These are phyloP conservation scores for Lecanicillium sp. DNA, from an alignment of 2,329 filamentous ascomycete species.

Conservation along the genomic window DNA sequence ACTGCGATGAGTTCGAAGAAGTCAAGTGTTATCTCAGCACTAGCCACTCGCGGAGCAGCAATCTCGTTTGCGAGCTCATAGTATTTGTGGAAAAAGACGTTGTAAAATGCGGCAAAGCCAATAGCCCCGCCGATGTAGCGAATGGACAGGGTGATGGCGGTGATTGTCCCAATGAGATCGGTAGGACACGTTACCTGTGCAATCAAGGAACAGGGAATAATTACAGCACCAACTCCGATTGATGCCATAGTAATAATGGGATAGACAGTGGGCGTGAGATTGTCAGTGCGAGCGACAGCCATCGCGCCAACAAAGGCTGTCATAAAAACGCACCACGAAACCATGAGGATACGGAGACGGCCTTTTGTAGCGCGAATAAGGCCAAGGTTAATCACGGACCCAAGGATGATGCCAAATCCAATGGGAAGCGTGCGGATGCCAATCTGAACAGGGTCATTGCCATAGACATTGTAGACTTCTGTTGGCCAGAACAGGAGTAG, in stretches of 20 bases:
- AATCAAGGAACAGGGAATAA: constrained; percentile 44
- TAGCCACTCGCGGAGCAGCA: background rate
- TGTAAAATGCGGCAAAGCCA: constrained; percentile 53
- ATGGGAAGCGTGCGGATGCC: constrained; percentile 60
- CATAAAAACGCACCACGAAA: constrained; percentile 37
- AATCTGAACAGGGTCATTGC: constrained; percentile 54
- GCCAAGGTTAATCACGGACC: constrained; percentile 50
- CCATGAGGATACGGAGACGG: constrained; percentile 47
- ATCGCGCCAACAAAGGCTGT: constrained; percentile 52
- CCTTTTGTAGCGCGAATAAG: constrained; percentile 51
- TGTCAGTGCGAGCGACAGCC: constrained; percentile 40
- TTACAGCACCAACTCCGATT: constrained; percentile 61
- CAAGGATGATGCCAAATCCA: constrained; percentile 54
- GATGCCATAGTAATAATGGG: constrained; percentile 25
- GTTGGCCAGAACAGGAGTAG: constrained; percentile 55
- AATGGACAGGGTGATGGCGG: constrained; percentile 61
- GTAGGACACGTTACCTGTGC: too few relatives aligned
- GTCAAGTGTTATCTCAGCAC: background rate
- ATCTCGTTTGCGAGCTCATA: background rate
- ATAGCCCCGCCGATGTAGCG: constrained; percentile 61
- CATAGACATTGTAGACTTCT: constrained; percentile 57
- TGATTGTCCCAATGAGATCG: constrained; percentile 62
- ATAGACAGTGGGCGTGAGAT: constrained; percentile 42
- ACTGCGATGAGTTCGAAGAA: background rate
- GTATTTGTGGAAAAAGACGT: constrained; percentile 23